Evolutionary conservation across 2,329 filamentous ascomycete species (phyloP), one percentile per base, ranked within the genome.

Genomic region (Talaromyces sp.): DNA sequence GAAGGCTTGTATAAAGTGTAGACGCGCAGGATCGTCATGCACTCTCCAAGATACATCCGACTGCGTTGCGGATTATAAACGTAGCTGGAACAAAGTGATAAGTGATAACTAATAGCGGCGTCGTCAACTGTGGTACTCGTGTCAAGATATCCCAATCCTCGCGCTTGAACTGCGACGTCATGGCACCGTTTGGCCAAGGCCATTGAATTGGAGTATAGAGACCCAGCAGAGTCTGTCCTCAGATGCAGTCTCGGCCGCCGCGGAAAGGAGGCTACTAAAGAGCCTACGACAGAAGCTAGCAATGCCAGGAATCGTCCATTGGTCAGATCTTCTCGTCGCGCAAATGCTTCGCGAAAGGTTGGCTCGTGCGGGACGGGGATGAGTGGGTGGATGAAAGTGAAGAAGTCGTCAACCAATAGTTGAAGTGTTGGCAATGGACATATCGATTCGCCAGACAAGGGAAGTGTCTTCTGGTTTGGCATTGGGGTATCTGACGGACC

Each of bases 361-460:
- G 78, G 79, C 61, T 82, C 80, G 69, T 82, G 80, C 5, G 80
- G 80, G 29, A 82, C 64, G 5, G 80, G 80, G 15, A 81, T 75
- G 59, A 82, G 68, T 15, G 80, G 80, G 67, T 82, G 80, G 43
- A 82, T 82, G 67, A 81, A 82, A 7, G 76, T 79, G 64, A 82
- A 82, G 64, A 77, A 82, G 69, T 82, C 80, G 67, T 82, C 80
- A 13, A 82, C 67, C 3, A 82, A 70, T 6, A 79, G 69, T 60
- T 76, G 73, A 49, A 82, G 69, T 0, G 78, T 79, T 15, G 73
- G 68, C 22, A 81, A 60, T 4, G 79, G 75, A 67, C 80, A 82
- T 56, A 82, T 82, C 3, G 79, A 76, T 68, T 82, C 80, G 61
- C 76, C 84, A 3, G 85, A 86, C 10, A 85, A 75, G 49, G 19